Conservation (phyloP, 768 basidiomycete genomes). For the Serpula lacrymans region DNA sequence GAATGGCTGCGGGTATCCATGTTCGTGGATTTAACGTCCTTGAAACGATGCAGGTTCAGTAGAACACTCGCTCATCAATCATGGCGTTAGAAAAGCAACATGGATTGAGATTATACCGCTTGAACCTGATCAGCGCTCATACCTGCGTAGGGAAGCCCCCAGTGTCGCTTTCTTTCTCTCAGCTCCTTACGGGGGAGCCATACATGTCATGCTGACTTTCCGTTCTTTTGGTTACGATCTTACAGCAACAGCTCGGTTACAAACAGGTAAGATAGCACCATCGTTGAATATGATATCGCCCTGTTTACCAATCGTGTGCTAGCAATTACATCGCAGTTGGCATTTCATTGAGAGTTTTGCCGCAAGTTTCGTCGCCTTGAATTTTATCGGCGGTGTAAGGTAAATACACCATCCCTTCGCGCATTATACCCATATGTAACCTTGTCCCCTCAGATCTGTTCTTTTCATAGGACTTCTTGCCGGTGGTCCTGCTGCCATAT, state of each 20-base stretch:
- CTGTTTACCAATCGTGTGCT: constrained; percentile 9
- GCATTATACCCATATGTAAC: constrained; percentile 4
- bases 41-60: constrained; percentile 15
- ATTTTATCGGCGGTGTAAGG: constrained; percentile 88
- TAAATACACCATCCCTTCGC: constrained; percentile 24
- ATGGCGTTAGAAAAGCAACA: constrained; percentile 29
- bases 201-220: constrained; percentile 48
- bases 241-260: constrained; percentile 72
- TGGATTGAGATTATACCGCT: constrained; percentile 97
- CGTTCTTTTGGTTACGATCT: constrained; percentile 22
- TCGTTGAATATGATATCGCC: constrained; percentile 3
- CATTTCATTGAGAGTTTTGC: constrained; percentile 80
- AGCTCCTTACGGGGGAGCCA: constrained; percentile 37
- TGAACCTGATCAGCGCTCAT: constrained; percentile 96
- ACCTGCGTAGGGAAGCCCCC: constrained; percentile 98
- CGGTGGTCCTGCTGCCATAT: constrained; percentile 85
- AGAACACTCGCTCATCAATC: constrained; percentile 18
- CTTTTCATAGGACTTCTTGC: constrained; percentile 81
- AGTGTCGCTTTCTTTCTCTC: constrained; percentile 54
- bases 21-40: constrained; percentile 29
- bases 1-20: constrained; percentile 91
- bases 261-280: constrained; percentile 52
- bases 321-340: constrained; percentile 90
- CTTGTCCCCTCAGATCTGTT: constrained; percentile 47
- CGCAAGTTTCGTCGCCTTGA: constrained; percentile 84